Base-by-base conservation (phyloP, 805 yeast genomes). In the Candida pini region DNA sequence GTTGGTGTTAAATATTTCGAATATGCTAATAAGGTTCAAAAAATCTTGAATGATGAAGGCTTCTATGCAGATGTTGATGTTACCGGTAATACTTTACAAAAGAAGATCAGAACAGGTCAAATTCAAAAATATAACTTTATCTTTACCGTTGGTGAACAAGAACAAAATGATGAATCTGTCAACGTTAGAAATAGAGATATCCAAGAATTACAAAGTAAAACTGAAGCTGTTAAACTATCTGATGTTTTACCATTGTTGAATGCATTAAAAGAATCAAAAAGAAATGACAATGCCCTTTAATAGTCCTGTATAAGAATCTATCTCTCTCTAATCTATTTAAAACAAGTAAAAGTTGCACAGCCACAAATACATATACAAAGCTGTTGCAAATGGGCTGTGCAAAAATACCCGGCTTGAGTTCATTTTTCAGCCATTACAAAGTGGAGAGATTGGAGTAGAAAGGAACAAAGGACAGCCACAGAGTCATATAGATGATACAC, bases 101-200 rank as follows among this genome's bases (percentile, higher is more conserved):
- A 92, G 90, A 92, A 92, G 81, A 88, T 92, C 42, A 87, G 98
- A 76, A 84, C 76, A 51, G 98, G 97, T 54, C 97, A 92, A 73
- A 58, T 90, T 58, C 79, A 81, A 68, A 88, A 84, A 64, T 92
- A 88, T 70, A 92, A 92, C 73, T 92, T 88, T 67, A 84, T 90
- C 56, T 88, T 90, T 64, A 84, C 88, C 60, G 98, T 92, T 47
- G 99, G 99, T 64, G 96, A 85, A 60, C 88, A 86, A 56, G 99
- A 92, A 69, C 75, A 82, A 70, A 66, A 67, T 44, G 75, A 78
- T 49, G 63, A 73, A 44, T 71, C 89, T 48, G 99, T 92, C 49
- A 92, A 92, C 61, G 83, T 92, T 49, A 87, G 99, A 76, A 87
- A 88, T 71, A 84, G 98, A 71, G 97, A 92, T 62, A 86, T 88